Percentiles rank a stretch among this genome's conserved stretches.
These are phyloP conservation scores for Lactifluus volemus DNA, from an alignment of 768 basidiomycete genomes.

Conservation along the genomic window DNA sequence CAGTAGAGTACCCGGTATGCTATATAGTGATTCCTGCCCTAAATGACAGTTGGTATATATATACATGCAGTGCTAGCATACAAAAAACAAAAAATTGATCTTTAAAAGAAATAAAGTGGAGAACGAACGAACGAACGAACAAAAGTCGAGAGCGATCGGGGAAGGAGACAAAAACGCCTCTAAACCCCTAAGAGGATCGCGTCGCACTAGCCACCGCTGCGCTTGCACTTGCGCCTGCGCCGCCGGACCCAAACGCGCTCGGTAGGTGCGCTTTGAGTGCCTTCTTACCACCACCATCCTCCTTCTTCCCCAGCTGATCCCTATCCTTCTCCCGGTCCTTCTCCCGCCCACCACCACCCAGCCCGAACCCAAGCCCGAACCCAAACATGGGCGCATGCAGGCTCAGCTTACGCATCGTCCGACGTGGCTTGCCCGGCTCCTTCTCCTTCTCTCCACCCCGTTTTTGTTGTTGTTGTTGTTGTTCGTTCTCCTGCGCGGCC, in stretches of 20 bases:
- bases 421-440: constrained; percentile 31
- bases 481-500: constrained; percentile 14
- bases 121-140: background rate
- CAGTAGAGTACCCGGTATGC: constrained; percentile 4
- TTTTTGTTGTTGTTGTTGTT: no score
- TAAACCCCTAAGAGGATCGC: background rate
- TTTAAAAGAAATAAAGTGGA: background rate
- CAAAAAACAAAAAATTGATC: background rate
- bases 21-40: background rate
- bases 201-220: background rate
- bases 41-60: constrained; percentile 6
- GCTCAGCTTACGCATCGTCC: constrained; percentile 49
- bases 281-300: constrained; percentile 6
- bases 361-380: constrained; percentile 31
- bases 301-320: background rate
- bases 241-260: background rate
- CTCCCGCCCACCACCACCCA: background rate
- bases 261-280: background rate
- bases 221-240: background rate
- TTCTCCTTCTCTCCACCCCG: constrained; percentile 16
- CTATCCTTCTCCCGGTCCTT: constrained; percentile 5
- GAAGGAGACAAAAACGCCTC: background rate
- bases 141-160: background rate
- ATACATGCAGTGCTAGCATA: background rate
- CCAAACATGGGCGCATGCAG: constrained; percentile 48